Evolutionary conservation across 73 alveolate genomes (phyloP).

Genomic region (Loxodes magnus): DNA sequence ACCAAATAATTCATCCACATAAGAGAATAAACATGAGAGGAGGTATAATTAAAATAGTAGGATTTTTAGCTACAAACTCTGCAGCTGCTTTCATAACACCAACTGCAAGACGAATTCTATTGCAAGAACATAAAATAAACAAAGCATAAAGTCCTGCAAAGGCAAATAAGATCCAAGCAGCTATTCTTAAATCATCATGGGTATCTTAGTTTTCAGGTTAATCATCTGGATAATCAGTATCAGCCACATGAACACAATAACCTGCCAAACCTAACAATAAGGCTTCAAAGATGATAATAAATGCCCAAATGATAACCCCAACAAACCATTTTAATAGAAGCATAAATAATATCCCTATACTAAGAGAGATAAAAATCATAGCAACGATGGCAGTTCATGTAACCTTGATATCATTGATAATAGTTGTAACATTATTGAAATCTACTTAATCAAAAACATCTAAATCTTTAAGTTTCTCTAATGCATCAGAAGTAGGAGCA

Average conservation of each 20-base stretch:
- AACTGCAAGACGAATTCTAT: constrained; percentile 84
- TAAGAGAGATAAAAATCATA: constrained; percentile 49
- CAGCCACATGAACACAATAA: constrained; percentile 10
- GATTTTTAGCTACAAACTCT: constrained; percentile 17
- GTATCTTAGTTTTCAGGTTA: neutral
- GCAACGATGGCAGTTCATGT: constrained; percentile 54
- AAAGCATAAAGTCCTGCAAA: constrained; percentile 20
- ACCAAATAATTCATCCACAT: constrained; percentile 44
- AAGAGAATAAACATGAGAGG: constrained; percentile 18
- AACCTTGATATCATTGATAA: constrained; percentile 53
- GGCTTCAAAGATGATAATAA: constrained; percentile 37
- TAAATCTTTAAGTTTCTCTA: constrained; percentile 16
- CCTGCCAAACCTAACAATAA: constrained; percentile 27
- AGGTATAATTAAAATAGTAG: constrained; percentile 34
- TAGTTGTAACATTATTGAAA: constrained; percentile 32
- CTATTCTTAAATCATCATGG: neutral
- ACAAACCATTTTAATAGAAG: constrained; percentile 55
- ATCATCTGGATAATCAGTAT: neutral
- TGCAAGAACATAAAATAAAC: constrained; percentile 40
- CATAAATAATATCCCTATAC: constrained; percentile 46
- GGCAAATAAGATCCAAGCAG: constrained; percentile 28
- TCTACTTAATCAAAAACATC: constrained; percentile 13
- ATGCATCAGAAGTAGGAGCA: neutral
- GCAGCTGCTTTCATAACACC: constrained; percentile 75
- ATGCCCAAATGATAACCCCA: constrained; percentile 52